These are phyloP conservation scores for Colletotrichum sp. DNA, from an alignment of 2,329 filamentous ascomycete species.

Conservation along the genomic window DNA sequence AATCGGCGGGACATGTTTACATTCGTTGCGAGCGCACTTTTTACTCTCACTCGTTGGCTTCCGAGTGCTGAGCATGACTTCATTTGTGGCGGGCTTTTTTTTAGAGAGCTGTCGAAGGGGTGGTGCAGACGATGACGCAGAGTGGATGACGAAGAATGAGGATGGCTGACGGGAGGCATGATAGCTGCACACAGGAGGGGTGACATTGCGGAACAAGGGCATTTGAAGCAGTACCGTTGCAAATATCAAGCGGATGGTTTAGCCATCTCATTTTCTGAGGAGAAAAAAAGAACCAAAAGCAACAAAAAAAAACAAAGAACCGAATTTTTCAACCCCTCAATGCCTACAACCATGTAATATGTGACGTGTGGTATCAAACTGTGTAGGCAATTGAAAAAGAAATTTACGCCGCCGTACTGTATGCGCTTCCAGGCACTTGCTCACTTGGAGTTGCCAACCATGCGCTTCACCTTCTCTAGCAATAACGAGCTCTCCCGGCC, in stretches of 20 bases:
- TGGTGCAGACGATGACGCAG: not conserved
- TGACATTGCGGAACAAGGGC: not conserved
- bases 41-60: not conserved
- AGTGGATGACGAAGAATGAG: not conserved
- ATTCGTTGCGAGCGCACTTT: constrained; percentile 7
- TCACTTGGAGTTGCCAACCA: constrained; percentile 56
- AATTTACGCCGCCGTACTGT: not conserved
- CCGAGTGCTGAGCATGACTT: constrained; percentile 1
- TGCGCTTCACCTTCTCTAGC: constrained; percentile 77
- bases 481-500: constrained; percentile 81
- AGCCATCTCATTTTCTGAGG: not conserved
- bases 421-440: not conserved
- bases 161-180: not conserved
- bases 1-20: not conserved
- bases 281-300: not conserved
- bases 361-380: constrained; percentile 14
- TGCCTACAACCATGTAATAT: not conserved
- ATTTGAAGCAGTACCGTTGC: constrained; percentile 1
- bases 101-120: not conserved
- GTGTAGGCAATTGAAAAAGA: not conserved
- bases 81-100: constrained; percentile 2
- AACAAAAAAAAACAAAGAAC: not conserved
- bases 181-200: not conserved
- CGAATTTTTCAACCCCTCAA: not conserved
- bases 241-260: not conserved